Conservation (phyloP, 83 land plant genomes). For the Diphasiastrum complanatum region DNA sequence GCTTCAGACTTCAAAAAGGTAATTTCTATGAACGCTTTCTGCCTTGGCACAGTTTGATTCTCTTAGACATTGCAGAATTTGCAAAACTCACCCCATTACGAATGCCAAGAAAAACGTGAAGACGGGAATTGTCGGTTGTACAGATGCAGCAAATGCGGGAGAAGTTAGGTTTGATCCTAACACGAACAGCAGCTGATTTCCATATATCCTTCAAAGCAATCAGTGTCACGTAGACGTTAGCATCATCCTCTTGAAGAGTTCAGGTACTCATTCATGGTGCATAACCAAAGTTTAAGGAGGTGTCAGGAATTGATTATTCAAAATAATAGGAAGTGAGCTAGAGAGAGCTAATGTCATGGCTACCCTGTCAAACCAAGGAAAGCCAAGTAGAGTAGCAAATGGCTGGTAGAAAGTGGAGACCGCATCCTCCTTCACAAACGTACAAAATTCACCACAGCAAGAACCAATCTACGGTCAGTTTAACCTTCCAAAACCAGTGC, state of each 20-base stretch:
- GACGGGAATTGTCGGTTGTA: slow-evolving; percentile 9
- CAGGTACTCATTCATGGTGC: too few relatives aligned
- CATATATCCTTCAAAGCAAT: slow-evolving; percentile 3
- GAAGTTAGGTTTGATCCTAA: slow-evolving; percentile 7
- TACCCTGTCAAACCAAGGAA: slow-evolving; percentile 14
- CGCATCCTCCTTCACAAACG: slow-evolving; percentile 9
- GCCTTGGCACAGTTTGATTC: too few relatives aligned
- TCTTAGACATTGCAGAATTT: too few relatives aligned
- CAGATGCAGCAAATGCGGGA: slow-evolving; percentile 11
- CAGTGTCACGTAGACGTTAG: too few relatives aligned
- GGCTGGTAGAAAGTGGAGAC: background rate
- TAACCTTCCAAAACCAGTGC: too few relatives aligned
- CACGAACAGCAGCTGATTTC: slow-evolving; percentile 9
- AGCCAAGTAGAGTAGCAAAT: background rate
- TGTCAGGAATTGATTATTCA: background rate
- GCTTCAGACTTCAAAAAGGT: too few relatives aligned
- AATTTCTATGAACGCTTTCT: too few relatives aligned
- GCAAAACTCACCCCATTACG: slow-evolving; percentile 10
- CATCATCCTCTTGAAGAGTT: too few relatives aligned
- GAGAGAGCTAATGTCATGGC: background rate
- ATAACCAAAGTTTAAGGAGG: too few relatives aligned
- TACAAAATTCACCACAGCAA: too few relatives aligned
- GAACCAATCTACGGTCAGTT: too few relatives aligned
- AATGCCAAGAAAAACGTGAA: slow-evolving; percentile 8
- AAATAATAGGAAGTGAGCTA: background rate